Conservation (phyloP, 140 eudicot species). For the Oenanthe javanica region DNA sequence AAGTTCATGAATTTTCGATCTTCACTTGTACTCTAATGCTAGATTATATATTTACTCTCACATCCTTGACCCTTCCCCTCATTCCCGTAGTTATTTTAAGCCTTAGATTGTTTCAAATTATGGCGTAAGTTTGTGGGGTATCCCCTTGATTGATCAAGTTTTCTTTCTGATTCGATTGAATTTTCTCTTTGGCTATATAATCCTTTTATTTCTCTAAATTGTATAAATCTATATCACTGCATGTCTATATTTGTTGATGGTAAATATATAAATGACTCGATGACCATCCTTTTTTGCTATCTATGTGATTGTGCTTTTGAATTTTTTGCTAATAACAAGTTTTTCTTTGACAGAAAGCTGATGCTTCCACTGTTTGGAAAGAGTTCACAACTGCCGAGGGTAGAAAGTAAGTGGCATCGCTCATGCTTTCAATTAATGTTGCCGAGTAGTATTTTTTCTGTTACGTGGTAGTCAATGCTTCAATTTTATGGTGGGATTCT, state of each 20-base stretch:
- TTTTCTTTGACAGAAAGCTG: slow-evolving; percentile 69
- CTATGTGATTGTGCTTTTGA: not conserved
- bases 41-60: not conserved
- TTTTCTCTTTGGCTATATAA: not conserved
- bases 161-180: not conserved
- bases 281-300: not conserved
- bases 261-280: not conserved
- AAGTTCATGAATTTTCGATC: not conserved
- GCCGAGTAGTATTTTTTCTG: not conserved
- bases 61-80: not conserved
- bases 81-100: not conserved
- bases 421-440: not conserved
- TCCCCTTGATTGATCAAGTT: not conserved
- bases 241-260: not conserved
- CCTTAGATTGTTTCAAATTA: not conserved
- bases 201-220: not conserved
- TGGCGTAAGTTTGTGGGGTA: not conserved
- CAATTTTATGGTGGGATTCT: slow-evolving; percentile 9
- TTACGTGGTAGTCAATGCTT: not conserved
- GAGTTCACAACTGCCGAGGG: slow-evolving; percentile 90
- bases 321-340: not conserved
- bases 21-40: not conserved
- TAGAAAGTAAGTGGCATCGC: slow-evolving; percentile 49
- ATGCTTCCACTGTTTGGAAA: slow-evolving; percentile 96
- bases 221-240: not conserved